Conservation (phyloP, 805 yeast genomes). For the Candida orba region DNA sequence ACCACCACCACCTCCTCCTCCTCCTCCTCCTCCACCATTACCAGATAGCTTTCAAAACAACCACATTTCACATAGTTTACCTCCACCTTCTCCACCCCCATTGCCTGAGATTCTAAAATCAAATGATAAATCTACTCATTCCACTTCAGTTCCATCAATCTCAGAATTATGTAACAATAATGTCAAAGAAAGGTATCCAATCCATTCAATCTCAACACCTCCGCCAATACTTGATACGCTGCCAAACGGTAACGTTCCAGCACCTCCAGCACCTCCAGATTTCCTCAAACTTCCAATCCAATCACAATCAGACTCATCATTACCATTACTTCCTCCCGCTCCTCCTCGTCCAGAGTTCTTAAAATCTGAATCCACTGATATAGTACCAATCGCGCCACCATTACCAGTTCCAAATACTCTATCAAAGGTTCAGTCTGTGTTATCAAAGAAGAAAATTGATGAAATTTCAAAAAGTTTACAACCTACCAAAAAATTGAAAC, state of each 20-base stretch:
- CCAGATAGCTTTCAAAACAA: neutral
- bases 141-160: neutral
- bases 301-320: too few species aligned
- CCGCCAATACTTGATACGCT: neutral
- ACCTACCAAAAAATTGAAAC: conserved; percentile 58
- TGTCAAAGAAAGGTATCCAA: too few species aligned
- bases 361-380: neutral
- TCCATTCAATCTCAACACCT: neutral
- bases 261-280: conserved; percentile 6
- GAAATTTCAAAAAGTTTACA: conserved; percentile 10
- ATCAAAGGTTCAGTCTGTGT: neutral
- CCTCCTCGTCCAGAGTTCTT: conserved; percentile 6
- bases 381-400: conserved; percentile 13
- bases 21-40: neutral
- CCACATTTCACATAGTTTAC: too few species aligned
- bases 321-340: neutral
- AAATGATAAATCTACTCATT: neutral
- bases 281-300: neutral
- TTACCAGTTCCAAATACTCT: neutral
- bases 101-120: neutral
- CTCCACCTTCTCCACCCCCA: conserved; percentile 16
- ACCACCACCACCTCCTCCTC: neutral
- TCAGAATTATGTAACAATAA: neutral
- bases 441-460: conserved; percentile 7
- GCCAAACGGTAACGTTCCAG: neutral